Evolutionary conservation across 1,284 basidiomycete genomes (phyloP).

Genomic region (Boletus smithii): DNA sequence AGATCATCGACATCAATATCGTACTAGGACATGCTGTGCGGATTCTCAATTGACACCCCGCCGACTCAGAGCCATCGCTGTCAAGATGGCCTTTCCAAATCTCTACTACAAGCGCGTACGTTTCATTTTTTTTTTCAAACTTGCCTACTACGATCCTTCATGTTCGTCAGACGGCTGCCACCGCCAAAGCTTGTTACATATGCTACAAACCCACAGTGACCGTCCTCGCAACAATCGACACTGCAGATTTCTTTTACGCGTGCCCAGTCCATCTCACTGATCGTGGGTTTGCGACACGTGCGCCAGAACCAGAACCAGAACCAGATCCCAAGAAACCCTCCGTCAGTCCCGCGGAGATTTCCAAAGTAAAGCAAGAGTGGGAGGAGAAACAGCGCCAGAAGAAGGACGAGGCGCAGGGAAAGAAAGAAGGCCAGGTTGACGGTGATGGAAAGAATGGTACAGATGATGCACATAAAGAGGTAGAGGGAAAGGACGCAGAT

Average conservation of each 20-base stretch:
- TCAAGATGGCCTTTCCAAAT: slow-evolving; percentile 77
- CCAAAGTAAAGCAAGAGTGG: slow-evolving; percentile 73
- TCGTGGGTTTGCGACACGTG: slow-evolving; percentile 61
- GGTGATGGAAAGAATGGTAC: slow-evolving; percentile 33
- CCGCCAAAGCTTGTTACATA: slow-evolving; percentile 65
- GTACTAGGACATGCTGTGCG: neutral
- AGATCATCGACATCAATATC: too few relatives aligned
- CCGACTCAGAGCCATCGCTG: too few relatives aligned
- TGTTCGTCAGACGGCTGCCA: slow-evolving; percentile 65
- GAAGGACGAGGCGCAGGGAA: slow-evolving; percentile 49
- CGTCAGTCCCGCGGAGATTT: slow-evolving; percentile 65
- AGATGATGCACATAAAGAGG: too few relatives aligned
- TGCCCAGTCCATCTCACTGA: slow-evolving; percentile 69
- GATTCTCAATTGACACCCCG: neutral
- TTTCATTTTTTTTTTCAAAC: too few relatives aligned
- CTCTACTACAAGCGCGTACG: slow-evolving; percentile 76
- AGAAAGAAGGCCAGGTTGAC: slow-evolving; percentile 30
- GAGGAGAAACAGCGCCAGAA: slow-evolving; percentile 67
- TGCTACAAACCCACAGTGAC: slow-evolving; percentile 72
- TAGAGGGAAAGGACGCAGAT: slow-evolving; percentile 25
- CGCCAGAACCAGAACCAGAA: slow-evolving; percentile 42
- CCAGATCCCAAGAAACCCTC: slow-evolving; percentile 42
- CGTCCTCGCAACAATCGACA: slow-evolving; percentile 71
- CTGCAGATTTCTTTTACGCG: slow-evolving; percentile 72
- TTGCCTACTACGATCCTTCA: too few relatives aligned